phyloP scores from a whole-genome alignment of 108 stramenopile genomes.

The Conticribra guillardii region DNA sequence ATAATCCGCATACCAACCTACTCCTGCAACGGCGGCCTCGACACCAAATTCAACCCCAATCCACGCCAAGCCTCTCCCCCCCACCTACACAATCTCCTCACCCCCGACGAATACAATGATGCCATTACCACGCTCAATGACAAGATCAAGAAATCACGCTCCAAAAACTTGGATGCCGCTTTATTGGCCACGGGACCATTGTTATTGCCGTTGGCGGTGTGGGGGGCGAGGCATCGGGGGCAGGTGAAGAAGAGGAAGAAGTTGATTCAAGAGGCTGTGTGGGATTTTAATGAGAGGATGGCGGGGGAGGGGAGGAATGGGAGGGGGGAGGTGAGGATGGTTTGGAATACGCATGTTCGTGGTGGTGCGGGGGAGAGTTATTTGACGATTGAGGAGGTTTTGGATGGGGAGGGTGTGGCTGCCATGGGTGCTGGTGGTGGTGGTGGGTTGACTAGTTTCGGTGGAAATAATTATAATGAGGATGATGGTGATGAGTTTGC shows the following conservation, averaged over 20 bases:
- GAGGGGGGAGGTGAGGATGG: slow-evolving; percentile 36
- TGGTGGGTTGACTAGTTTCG: not conserved
- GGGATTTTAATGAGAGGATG: slow-evolving; percentile 68
- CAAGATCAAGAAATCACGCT: slow-evolving; percentile 52
- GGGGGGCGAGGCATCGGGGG: slow-evolving; percentile 66
- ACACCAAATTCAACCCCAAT: slow-evolving; percentile 44
- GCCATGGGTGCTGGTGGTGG: not conserved
- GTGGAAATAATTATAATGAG: not conserved
- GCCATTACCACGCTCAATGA: slow-evolving; percentile 60
- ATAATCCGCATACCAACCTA: slow-evolving; percentile 41
- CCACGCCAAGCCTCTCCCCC: slow-evolving; percentile 34
- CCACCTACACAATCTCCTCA: slow-evolving; percentile 55
- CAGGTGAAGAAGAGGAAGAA: slow-evolving; percentile 57
- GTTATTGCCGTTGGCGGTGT: slow-evolving; percentile 68
- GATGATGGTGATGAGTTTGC: not conserved
- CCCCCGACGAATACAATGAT: slow-evolving; percentile 61
- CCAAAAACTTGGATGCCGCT: slow-evolving; percentile 51
- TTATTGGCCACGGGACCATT: slow-evolving; percentile 64
- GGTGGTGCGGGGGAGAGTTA: slow-evolving; percentile 38
- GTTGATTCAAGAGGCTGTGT: slow-evolving; percentile 56
- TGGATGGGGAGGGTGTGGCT: not conserved
- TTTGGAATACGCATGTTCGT: slow-evolving; percentile 27
- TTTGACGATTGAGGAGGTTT: slow-evolving; percentile 48
- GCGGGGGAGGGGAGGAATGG: slow-evolving; percentile 28
- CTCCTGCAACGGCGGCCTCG: slow-evolving; percentile 50